These are phyloP conservation scores for Pistacia atlantica DNA, from an alignment of 345 rosid species.

Conservation along the genomic window DNA sequence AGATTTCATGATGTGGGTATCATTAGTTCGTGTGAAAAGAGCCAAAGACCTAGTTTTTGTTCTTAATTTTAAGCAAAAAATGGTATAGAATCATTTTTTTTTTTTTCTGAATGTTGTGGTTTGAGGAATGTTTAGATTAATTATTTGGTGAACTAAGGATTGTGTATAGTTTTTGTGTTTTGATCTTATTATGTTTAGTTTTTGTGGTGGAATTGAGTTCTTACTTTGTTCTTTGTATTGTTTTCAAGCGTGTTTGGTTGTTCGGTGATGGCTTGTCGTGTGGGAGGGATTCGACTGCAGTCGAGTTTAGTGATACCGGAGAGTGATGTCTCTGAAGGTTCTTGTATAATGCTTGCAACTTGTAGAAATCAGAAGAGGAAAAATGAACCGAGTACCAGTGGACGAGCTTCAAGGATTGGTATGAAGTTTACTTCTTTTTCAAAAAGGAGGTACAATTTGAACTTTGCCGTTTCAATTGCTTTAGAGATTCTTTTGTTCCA, in stretches of 20 bases:
- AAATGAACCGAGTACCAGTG: slow-evolving; percentile 31
- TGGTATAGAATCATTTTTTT: no score
- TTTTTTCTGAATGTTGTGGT: slow-evolving; percentile 4
- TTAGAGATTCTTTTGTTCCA: not conserved
- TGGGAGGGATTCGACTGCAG: slow-evolving; percentile 37
- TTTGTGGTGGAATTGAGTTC: not conserved
- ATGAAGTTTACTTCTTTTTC: slow-evolving; percentile 35
- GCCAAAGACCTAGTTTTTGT: not conserved
- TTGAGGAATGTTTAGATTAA: slow-evolving; percentile 3
- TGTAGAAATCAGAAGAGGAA: slow-evolving; percentile 29
- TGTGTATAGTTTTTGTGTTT: not conserved
- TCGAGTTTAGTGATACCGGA: slow-evolving; percentile 35
- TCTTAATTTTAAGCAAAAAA: not conserved
- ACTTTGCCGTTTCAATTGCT: not conserved
- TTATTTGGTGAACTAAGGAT: slow-evolving; percentile 5
- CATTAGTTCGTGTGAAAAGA: not conserved
- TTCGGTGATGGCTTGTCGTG: slow-evolving; percentile 56
- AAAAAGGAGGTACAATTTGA: slow-evolving; percentile 45
- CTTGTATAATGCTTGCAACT: slow-evolving; percentile 33
- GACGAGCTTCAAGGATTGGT: slow-evolving; percentile 35
- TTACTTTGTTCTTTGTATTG: not conserved
- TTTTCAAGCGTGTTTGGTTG: slow-evolving; percentile 14
- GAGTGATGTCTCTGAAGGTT: slow-evolving; percentile 35
- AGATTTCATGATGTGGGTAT: slow-evolving; percentile 5
- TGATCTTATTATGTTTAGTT: not conserved